Conservation (phyloP, 2,329 filamentous ascomycete species). For the Aphanoascus verrucosus region DNA sequence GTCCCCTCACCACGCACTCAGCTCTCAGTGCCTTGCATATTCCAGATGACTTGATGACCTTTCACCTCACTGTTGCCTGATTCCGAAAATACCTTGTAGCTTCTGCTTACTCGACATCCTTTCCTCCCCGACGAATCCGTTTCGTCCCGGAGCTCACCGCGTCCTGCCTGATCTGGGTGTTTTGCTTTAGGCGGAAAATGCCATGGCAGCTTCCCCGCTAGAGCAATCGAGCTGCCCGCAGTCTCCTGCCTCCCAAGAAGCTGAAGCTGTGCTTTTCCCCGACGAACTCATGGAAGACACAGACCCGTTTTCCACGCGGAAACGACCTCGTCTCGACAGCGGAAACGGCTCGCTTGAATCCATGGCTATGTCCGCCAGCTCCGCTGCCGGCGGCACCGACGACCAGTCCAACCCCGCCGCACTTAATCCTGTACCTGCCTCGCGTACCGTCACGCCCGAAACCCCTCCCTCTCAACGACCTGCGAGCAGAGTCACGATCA, state of each 20-base stretch:
- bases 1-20: neutral
- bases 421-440: conserved; percentile 8
- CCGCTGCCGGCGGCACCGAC: conserved; percentile 15
- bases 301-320: conserved; percentile 32
- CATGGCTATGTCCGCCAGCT: conserved; percentile 28
- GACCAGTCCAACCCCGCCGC: neutral
- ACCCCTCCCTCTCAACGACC: conserved; percentile 25
- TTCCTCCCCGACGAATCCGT: neutral
- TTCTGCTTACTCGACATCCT: neutral
- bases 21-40: neutral
- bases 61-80: neutral
- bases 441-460: conserved; percentile 19
- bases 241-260: conserved; percentile 20
- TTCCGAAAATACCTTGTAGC: neutral
- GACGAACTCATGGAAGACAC: conserved; percentile 34
- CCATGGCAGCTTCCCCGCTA: conserved; percentile 38
- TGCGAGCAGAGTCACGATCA: conserved; percentile 40
- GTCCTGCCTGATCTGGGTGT: neutral
- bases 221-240: conserved; percentile 30
- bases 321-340: conserved; percentile 40
- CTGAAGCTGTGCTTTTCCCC: conserved; percentile 20
- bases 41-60: neutral
- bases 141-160: neutral
- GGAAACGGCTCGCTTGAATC: conserved; percentile 29
- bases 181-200: conserved; percentile 26